These are phyloP conservation scores for Skeletonema menzelii DNA, from an alignment of 108 stramenopile species.

Conservation along the genomic window DNA sequence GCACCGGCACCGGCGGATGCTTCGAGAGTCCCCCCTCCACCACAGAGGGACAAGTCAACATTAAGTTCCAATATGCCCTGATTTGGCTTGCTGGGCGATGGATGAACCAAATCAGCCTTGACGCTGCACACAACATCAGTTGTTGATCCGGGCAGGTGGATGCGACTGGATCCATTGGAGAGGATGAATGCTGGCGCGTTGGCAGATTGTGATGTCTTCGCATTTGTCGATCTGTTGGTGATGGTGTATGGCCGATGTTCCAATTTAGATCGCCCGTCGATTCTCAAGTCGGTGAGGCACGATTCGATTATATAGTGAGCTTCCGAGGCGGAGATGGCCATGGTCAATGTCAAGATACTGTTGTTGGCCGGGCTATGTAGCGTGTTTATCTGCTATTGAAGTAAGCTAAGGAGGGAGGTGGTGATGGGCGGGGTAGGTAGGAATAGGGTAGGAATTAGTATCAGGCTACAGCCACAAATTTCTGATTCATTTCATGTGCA, in stretches of 20 bases:
- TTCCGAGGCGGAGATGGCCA: conserved; percentile 65
- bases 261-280: conserved; percentile 61
- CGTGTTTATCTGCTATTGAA: too few relatives aligned
- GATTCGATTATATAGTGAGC: conserved; percentile 67
- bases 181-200: conserved; percentile 42
- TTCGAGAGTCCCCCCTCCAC: conserved; percentile 14
- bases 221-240: conserved; percentile 15
- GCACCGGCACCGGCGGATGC: background rate
- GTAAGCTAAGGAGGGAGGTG: too few relatives aligned
- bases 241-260: conserved; percentile 58
- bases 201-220: background rate
- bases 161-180: conserved; percentile 70
- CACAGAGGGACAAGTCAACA: conserved; percentile 53
- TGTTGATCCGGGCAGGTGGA: conserved; percentile 60
- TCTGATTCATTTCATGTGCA: too few relatives aligned
- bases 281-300: conserved; percentile 61
- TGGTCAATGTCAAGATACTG: conserved; percentile 12
- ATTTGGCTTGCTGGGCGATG: conserved; percentile 48
- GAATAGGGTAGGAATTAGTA: background rate
- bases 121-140: conserved; percentile 71
- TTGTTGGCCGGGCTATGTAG: background rate
- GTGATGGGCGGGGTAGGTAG: background rate
- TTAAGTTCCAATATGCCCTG: conserved; percentile 60
- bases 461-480: background rate
- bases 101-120: conserved; percentile 70